Conservation (phyloP, 2,329 filamentous ascomycete genomes). For the Apiospora sp. region DNA sequence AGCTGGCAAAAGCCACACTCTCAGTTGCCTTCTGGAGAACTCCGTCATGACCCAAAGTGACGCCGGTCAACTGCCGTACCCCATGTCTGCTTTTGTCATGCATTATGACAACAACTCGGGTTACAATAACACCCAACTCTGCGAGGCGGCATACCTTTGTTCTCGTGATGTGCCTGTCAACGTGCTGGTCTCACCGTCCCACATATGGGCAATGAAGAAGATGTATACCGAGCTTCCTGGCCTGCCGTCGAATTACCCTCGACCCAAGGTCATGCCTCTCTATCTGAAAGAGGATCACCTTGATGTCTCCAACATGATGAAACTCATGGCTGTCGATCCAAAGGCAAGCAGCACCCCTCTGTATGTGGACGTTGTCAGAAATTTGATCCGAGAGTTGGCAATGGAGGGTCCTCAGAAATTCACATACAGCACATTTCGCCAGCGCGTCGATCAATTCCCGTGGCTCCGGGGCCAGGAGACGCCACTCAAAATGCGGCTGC, state of each 20-base stretch:
- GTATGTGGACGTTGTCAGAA: constrained; percentile 50
- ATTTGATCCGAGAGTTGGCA: constrained; percentile 59
- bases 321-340: constrained; percentile 58
- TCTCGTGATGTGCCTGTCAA: constrained; percentile 52
- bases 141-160: constrained; percentile 66
- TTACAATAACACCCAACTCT: constrained; percentile 56
- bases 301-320: constrained; percentile 57
- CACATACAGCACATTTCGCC: constrained; percentile 53
- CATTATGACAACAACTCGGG: constrained; percentile 66
- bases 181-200: constrained; percentile 57
- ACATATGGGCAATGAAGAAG: constrained; percentile 48
- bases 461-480: constrained; percentile 48
- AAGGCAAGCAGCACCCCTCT: constrained; percentile 58
- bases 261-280: constrained; percentile 52
- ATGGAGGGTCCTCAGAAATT: constrained; percentile 46
- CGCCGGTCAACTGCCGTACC: constrained; percentile 55
- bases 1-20: constrained; percentile 66
- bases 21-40: constrained; percentile 64
- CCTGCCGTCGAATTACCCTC: constrained; percentile 29
- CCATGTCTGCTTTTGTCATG: constrained; percentile 68
- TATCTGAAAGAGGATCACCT: constrained; percentile 55
- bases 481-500: constrained; percentile 55
- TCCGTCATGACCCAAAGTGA: constrained; percentile 55
- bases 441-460: constrained; percentile 38
- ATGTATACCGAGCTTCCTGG: constrained; percentile 50